phyloP scores from a whole-genome alignment of 768 basidiomycete genomes.

The Agrocybe praecox region DNA sequence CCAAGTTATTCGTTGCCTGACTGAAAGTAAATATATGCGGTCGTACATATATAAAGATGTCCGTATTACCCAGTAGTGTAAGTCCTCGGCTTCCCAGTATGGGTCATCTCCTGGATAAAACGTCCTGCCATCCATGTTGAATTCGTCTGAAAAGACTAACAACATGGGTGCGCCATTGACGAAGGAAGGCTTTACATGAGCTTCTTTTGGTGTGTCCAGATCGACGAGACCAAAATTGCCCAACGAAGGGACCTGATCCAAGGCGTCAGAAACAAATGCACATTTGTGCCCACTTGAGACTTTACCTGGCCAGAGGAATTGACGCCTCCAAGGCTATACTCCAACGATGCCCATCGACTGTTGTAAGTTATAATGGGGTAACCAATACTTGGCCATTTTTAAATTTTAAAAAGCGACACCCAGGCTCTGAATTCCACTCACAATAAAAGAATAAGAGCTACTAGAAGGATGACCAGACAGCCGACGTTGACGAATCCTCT shows the following conservation, averaged over 20 bases:
- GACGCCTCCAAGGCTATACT: conserved; percentile 52
- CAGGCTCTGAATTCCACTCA: conserved; percentile 33
- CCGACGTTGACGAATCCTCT: conserved; percentile 75
- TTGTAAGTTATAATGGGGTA: conserved; percentile 47
- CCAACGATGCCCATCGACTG: conserved; percentile 21
- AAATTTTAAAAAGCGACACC: not conserved
- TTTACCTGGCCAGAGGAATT: conserved; percentile 68
- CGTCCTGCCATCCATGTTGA: conserved; percentile 71
- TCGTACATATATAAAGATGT: conserved; percentile 5
- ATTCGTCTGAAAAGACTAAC: conserved; percentile 83
- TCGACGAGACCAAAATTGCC: conserved; percentile 64
- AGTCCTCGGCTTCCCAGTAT: conserved; percentile 79
- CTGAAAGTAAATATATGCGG: not conserved
- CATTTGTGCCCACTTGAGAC: conserved; percentile 2
- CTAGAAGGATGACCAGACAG: conserved; percentile 59
- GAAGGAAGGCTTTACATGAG: conserved; percentile 53
- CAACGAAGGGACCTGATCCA: conserved; percentile 58
- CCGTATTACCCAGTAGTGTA: conserved; percentile 70
- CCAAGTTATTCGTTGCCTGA: conserved; percentile 67
- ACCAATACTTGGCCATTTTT: conserved; percentile 35
- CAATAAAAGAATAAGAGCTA: conserved; percentile 58
- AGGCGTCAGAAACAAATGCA: not conserved
- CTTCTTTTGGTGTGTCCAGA: conserved; percentile 58
- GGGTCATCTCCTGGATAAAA: conserved; percentile 88
- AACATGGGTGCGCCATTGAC: conserved; percentile 56